phyloP scores from a whole-genome alignment of 441 rosid species.

The Mallotus japonicus region DNA sequence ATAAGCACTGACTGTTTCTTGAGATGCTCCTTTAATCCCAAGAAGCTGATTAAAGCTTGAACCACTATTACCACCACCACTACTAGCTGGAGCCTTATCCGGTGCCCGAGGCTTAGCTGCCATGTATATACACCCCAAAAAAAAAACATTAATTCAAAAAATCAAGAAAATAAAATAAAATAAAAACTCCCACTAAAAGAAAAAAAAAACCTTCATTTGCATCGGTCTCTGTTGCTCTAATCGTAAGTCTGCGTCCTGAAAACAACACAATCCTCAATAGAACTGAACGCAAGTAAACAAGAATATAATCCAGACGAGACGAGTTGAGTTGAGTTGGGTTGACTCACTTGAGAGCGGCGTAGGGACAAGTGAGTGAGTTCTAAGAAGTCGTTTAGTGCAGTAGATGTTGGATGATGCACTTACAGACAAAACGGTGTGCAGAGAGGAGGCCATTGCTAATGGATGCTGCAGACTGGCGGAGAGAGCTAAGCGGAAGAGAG shows the following conservation, averaged over 20 bases:
- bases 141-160: background rate
- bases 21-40: slow-evolving; percentile 94
- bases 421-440: slow-evolving; percentile 55
- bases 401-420: slow-evolving; percentile 30
- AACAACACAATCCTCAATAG: background rate
- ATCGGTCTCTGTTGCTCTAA: slow-evolving; percentile 85
- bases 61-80: slow-evolving; percentile 32
- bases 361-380: slow-evolving; percentile 33
- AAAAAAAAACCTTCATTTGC: slow-evolving; percentile 60
- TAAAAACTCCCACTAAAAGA: background rate
- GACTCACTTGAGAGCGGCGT: slow-evolving; percentile 45
- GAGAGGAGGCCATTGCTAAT: slow-evolving; percentile 59
- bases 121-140: slow-evolving; percentile 7
- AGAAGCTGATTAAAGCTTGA: slow-evolving; percentile 93
- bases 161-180: background rate
- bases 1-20: slow-evolving; percentile 61
- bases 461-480: slow-evolving; percentile 6
- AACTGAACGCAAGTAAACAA: background rate
- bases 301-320: no score
- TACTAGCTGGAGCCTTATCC: slow-evolving; percentile 57
- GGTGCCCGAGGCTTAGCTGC: slow-evolving; percentile 66
- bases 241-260: slow-evolving; percentile 64
- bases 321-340: no score
- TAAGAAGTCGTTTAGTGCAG: slow-evolving; percentile 27
- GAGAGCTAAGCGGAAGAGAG: background rate